Base-by-base conservation (phyloP, 75 land plant genomes). In the Ceratopteris richardii region DNA sequence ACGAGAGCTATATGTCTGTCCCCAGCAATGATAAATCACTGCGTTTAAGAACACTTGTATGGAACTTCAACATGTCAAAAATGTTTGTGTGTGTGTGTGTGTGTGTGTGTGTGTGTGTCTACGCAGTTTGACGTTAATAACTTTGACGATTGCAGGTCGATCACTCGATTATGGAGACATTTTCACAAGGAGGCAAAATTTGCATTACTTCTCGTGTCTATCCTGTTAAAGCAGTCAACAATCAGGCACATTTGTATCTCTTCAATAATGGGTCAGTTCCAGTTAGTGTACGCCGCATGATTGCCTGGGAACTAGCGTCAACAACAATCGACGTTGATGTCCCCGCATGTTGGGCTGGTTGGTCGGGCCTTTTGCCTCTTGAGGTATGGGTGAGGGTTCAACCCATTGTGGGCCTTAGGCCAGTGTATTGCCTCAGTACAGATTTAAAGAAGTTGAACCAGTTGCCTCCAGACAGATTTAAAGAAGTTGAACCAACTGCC, bases 131-230 rank as follows among this genome's bases (percentile, higher is more conserved):
- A 28, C 18, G n/a, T 6, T 9, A n/a, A 27, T 10, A 44, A 24
- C 37, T 9, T 33, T 33, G 3, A 9, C 37, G 3, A 33, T 33
- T 33, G 37, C 37, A 84, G 87, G 72, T 84, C 29, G 87, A 84
- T 47, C 73, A 66, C 44, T 84, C 83, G 0, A 78, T 84, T 0
- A 68, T 84, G 24, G 87, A 84, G 69, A 84, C 85, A 19, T 84
- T 77, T 67, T 84, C 77, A 0, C 85, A 46, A 7, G 75, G 67
- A 24, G 87, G 87, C 1, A 80, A 31, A 46, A 58, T 59, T 13
- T 70, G 77, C 56, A 84, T 80, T 14, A 80, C 87, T 0, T 37
- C 84, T 5, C 74, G 87, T 19, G 76, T 67, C 21, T 84, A 84
- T 63, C 87, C 87, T 0, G 44, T 22, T 0, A 17, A 60, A 31